phyloP scores from a whole-genome alignment of 257 asterid species.

The Oldenlandia corymbosa region DNA sequence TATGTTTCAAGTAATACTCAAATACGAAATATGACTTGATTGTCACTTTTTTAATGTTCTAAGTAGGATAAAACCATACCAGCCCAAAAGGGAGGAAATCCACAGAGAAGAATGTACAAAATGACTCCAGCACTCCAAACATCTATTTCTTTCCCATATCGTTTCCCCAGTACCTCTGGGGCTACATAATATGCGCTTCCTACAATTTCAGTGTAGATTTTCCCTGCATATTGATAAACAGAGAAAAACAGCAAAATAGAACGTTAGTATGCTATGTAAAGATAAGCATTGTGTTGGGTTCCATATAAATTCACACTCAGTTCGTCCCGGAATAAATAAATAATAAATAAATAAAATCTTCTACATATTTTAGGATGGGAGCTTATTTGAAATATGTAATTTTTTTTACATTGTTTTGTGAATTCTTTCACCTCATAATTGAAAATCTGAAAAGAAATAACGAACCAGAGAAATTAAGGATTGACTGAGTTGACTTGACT shows the following conservation, averaged over 20 bases:
- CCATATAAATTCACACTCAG: no score
- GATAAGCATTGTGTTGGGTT: no score
- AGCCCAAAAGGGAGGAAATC: conserved; percentile 36
- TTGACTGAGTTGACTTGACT: conserved; percentile 22
- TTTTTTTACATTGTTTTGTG: not conserved
- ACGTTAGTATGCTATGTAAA: no score
- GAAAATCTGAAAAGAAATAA: not conserved
- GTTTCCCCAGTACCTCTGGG: conserved; percentile 29
- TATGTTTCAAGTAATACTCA: no score
- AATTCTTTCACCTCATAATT: no score
- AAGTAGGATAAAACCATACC: conserved; percentile 17
- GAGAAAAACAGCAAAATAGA: no score
- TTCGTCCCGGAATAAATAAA: no score
- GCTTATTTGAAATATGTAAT: no score
- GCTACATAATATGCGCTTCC: conserved; percentile 46
- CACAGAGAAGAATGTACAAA: conserved; percentile 33
- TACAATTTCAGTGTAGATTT: conserved; percentile 24
- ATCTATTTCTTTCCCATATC: conserved; percentile 36
- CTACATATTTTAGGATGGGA: no score
- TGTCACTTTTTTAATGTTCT: no score
- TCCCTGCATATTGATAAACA: conserved; percentile 28
- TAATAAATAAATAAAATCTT: no score
- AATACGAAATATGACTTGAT: no score
- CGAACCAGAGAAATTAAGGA: not conserved
- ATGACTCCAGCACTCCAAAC: conserved; percentile 50